Evolutionary conservation across 352 stramenopile genomes (phyloP).

Genomic region (Saprolegnia parasitica): DNA sequence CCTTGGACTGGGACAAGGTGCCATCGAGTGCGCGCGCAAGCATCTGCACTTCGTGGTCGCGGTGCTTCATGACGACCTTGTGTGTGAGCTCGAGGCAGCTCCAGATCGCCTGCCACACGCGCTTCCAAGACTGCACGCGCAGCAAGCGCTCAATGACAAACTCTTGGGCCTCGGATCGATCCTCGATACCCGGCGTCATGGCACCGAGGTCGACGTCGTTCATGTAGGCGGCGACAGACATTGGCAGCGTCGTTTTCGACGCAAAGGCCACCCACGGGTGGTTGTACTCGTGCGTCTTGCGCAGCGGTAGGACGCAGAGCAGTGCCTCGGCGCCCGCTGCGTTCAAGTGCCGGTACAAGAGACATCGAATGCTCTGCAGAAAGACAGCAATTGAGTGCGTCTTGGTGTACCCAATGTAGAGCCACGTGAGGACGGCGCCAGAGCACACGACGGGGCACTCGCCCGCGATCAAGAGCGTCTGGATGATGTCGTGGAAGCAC

Average conservation of each 20-base stretch:
- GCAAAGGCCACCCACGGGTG: neutral
- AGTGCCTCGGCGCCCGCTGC: neutral
- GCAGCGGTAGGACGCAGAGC: conserved; percentile 17
- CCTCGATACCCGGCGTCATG: neutral
- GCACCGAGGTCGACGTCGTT: neutral
- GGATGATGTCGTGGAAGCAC: conserved; percentile 68
- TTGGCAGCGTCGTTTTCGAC: neutral
- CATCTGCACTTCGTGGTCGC: conserved; percentile 35
- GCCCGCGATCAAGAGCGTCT: conserved; percentile 59
- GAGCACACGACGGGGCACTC: conserved; percentile 53
- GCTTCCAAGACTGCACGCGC: conserved; percentile 6
- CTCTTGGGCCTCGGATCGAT: neutral
- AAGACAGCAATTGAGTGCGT: conserved; percentile 67
- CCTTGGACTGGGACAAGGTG: conserved; percentile 35
- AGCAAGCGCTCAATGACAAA: neutral
- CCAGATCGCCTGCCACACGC: conserved; percentile 24
- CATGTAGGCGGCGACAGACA: neutral
- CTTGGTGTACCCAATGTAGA: conserved; percentile 45
- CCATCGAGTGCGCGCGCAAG: conserved; percentile 61
- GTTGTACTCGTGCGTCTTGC: neutral
- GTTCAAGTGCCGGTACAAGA: neutral
- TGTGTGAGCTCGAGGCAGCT: conserved; percentile 20
- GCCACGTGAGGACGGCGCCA: conserved; percentile 43
- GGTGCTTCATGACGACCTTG: neutral
- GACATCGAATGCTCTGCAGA: conserved; percentile 51